These are phyloP conservation scores for Periconia macrospinosa DNA, from an alignment of 2,329 filamentous ascomycete genomes.

Conservation along the genomic window DNA sequence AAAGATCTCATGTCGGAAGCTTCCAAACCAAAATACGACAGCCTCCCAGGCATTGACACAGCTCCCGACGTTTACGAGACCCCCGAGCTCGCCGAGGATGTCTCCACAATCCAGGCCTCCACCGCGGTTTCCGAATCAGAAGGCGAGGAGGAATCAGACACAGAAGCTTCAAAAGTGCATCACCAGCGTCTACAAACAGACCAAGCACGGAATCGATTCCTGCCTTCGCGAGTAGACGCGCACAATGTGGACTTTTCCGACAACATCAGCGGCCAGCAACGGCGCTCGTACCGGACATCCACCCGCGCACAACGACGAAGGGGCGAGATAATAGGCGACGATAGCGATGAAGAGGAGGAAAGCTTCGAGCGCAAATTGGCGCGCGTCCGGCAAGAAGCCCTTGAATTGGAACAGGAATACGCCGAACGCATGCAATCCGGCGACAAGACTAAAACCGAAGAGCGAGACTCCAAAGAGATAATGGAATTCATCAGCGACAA, in stretches of 20 bases:
- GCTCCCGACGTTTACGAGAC: slow-evolving; percentile 97
- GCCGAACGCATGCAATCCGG: slow-evolving; percentile 53
- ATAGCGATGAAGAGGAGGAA: slow-evolving; percentile 70
- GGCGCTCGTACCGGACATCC: slow-evolving; percentile 76
- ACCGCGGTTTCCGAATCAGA: slow-evolving; percentile 35
- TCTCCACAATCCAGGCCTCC: slow-evolving; percentile 70
- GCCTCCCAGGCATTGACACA: slow-evolving; percentile 64
- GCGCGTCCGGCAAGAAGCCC: slow-evolving; percentile 78
- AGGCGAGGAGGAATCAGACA: slow-evolving; percentile 6
- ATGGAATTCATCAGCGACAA: slow-evolving; percentile 67
- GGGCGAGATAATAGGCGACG: slow-evolving; percentile 68
- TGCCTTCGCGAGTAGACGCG: slow-evolving; percentile 74
- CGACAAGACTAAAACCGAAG: slow-evolving; percentile 41
- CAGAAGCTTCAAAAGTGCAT: slow-evolving; percentile 60
- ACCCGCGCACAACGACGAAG: slow-evolving; percentile 66
- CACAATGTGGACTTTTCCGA: slow-evolving; percentile 86
- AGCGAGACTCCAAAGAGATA: slow-evolving; percentile 58
- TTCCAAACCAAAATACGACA: slow-evolving; percentile 48
- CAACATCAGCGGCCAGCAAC: slow-evolving; percentile 71
- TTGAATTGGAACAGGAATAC: slow-evolving; percentile 63
- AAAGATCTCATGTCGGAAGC: slow-evolving; percentile 30
- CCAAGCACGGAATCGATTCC: slow-evolving; percentile 78
- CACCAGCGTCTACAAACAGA: slow-evolving; percentile 74
- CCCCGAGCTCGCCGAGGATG: slow-evolving; percentile 87
- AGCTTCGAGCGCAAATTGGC: slow-evolving; percentile 77